Percentiles rank a stretch among this genome's conserved stretches.
Conservation (phyloP, 257 asterid species). For the Scutellaria galericulata region DNA sequence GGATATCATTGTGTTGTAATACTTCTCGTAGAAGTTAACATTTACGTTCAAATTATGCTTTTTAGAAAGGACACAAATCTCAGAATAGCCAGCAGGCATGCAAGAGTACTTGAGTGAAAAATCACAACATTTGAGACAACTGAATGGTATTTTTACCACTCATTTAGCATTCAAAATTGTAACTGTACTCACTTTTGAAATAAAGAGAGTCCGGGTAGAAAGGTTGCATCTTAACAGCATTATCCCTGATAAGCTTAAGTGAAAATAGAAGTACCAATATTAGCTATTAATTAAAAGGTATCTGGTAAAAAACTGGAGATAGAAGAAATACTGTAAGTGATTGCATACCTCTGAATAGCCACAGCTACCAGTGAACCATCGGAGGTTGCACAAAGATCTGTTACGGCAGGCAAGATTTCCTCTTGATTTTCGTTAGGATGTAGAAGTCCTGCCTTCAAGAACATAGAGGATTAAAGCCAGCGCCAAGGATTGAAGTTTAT, state of each 20-base stretch:
- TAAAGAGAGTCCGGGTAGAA: slow-evolving; percentile 58
- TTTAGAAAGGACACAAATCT: not conserved
- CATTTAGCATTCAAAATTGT: not conserved
- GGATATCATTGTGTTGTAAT: not conserved
- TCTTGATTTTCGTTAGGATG: slow-evolving; percentile 54
- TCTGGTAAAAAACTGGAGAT: not conserved
- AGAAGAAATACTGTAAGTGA: slow-evolving; percentile 7
- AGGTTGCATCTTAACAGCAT: slow-evolving; percentile 67
- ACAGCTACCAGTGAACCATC: slow-evolving; percentile 78
- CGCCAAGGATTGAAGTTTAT: not conserved
- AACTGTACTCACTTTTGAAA: slow-evolving; percentile 60
- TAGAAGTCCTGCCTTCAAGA: slow-evolving; percentile 64
- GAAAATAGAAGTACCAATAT: slow-evolving; percentile 10
- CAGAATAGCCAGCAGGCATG: not conserved
- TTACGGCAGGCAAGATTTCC: slow-evolving; percentile 61
- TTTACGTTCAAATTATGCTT: too few species aligned
- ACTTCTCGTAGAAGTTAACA: too few species aligned
- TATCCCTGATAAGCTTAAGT: slow-evolving; percentile 74
- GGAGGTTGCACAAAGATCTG: slow-evolving; percentile 66
- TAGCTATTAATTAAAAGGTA: not conserved
- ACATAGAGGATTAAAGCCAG: slow-evolving; percentile 33
- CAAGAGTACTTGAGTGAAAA: not conserved
- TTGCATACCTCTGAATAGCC: slow-evolving; percentile 69
- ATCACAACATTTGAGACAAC: not conserved
- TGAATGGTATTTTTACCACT: not conserved